Evolutionary conservation across 2,329 filamentous ascomycete species (phyloP), one percentile per base, ranked within the genome.

Genomic region (Neodidymelliopsis sp.): DNA sequence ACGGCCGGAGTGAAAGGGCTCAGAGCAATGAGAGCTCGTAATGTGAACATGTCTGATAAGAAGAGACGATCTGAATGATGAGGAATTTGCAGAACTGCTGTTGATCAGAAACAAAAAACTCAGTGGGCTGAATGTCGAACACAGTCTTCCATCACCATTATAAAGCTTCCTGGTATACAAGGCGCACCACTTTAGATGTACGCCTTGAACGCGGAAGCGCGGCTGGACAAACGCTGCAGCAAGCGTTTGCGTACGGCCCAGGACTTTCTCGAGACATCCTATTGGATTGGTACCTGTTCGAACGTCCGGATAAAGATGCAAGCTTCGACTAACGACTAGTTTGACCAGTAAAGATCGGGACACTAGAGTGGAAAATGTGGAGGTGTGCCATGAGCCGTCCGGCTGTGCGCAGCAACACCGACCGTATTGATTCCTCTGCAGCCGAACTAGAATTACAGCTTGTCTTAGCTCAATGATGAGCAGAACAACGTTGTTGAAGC

Each of bases 381-480:
- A 44, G 2, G 40, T 31, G 8, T 44, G 18, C n/a, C n/a, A 13
- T 13, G 18, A 8, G n/a, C 23, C 18, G 40, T n/a, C 40, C 30
- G 39, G 16, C 40, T 13, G 24, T 30, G 25, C 13, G 13, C 19
- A 36, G 13, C 31, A 36, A 19, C 41, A 36, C 41, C 41, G 41
- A 44, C 41, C 41, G 41, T 42, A 12, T 13, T 20, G 27, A 41
- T 18, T 20, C 16, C 11, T 12, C 4, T 7, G 18, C 25, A 18
- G 11, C 25, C 22, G 7, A 13, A 29, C 7, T 2, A 2, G 2
- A 2, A 25, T 3, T 15, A 7, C 7, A 8, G 11, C 25, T 11
- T 11, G n/a, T n/a, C n/a, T n/a, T n/a, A n/a, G n/a, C n/a, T n/a
- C n/a, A n/a, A 25, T 2, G 22, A 4, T 6, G 12, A 6, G 4